phyloP scores from a whole-genome alignment of 2,329 filamentous ascomycete genomes.

The Arthrobotrys sphaeroides region DNA sequence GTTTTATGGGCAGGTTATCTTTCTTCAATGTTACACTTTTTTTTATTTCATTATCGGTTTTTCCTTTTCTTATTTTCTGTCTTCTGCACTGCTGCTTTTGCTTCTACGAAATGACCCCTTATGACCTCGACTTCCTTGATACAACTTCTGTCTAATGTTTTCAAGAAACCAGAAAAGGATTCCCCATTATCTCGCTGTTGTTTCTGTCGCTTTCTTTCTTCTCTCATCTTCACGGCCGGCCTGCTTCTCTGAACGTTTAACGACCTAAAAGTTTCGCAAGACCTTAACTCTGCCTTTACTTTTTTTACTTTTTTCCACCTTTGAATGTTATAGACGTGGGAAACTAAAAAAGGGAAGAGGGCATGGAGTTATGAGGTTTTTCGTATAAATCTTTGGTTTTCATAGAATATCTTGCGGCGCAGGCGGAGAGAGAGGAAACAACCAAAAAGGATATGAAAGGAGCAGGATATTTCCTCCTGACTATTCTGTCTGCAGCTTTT shows the following conservation, averaged over 20 bases:
- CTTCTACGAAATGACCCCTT: conserved; percentile 54
- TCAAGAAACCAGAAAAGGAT: conserved; percentile 43
- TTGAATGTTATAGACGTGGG: conserved; percentile 52
- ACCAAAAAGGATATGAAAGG: conserved; percentile 7
- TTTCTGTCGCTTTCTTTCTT: conserved; percentile 40
- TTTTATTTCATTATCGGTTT: conserved; percentile 43
- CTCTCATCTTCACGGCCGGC: conserved; percentile 52
- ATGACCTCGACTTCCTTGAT: conserved; percentile 25
- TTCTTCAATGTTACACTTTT: conserved; percentile 43
- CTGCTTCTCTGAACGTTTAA: conserved; percentile 45
- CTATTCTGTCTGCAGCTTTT: conserved; percentile 55
- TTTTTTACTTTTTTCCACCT: conserved; percentile 32
- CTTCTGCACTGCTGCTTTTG: conserved; percentile 58
- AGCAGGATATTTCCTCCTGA: conserved; percentile 31
- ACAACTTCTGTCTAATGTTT: conserved; percentile 53
- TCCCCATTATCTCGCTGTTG: conserved; percentile 55
- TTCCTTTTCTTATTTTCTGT: conserved; percentile 56
- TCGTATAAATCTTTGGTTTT: conserved; percentile 52
- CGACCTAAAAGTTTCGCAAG: conserved; percentile 54
- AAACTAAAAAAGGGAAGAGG: conserved; percentile 33
- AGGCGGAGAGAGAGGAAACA: conserved; percentile 24
- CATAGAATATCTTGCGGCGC: conserved; percentile 19
- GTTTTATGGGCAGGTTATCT: conserved; percentile 54
- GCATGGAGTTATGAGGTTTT: conserved; percentile 52
- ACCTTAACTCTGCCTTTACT: conserved; percentile 52